Base-by-base conservation (phyloP, 1,139 yeast genomes). In the Candida sojae region DNA sequence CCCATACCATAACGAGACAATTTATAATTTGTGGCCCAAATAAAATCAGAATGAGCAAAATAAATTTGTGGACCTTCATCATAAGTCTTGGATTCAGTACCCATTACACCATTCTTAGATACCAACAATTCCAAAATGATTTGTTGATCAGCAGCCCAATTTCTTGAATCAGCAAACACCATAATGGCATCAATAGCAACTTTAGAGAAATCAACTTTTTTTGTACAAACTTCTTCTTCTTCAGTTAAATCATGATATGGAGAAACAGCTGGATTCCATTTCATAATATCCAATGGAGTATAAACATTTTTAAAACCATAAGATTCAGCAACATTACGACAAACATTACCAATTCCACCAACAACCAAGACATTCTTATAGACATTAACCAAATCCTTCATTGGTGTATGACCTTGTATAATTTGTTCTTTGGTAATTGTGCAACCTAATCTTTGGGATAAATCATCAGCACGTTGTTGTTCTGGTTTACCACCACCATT, bases 121-220 rank as follows among this genome's bases (percentile, higher is more conserved):
- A 87, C 73, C 45, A 88, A 75, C 57, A 88, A 73, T 62, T 88
- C 96, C 61, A 88, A 73, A 54, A 88, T 88, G 63, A 88, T 88
- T 65, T 88, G 96, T 67, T 87, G 93, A 66, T 88, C 96, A 33
- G 89, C 91, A 44, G 93, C 95, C 95, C 96, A 88, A 63, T 87
- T 88, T 68, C 95, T 77, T 8, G 90, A 83, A 66, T 87, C 93
- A 9, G 93, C 93, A 72, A 86, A 86, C 36, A 86, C 92, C 59
- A 86, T 67, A 53, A 87, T 84, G 21, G 89, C 92, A 53, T 86
- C 89, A 54, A 87, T 84, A 32, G 72, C 62, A 37, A 77, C 68
- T 62, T 85, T 82, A 43, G 83, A 73, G 60, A 88, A 88, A 64
- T 88, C 95, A 31, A 78, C 80, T 47, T 79, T 84, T 53, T 71